Percentiles rank a stretch among this genome's conserved stretches.
Evolutionary conservation across 2,329 filamentous ascomycete species (phyloP).

Genomic region (Ascochyta lentis): DNA sequence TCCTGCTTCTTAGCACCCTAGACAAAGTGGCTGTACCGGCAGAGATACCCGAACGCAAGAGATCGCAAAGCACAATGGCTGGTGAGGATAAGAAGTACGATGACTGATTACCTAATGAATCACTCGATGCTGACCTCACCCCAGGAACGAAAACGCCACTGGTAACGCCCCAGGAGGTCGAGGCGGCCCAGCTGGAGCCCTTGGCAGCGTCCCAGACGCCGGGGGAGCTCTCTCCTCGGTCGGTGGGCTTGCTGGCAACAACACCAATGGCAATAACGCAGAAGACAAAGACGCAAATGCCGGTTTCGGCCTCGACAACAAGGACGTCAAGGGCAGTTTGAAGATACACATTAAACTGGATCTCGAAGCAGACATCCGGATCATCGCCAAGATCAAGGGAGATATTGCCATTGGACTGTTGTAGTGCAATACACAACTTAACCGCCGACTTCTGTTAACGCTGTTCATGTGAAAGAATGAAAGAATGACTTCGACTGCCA

Average conservation of each 20-base stretch:
- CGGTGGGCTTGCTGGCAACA: not conserved
- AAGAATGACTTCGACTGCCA: too few relatives aligned
- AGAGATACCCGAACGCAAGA: not conserved
- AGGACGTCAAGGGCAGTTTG: slow-evolving; percentile 33
- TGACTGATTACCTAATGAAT: not conserved
- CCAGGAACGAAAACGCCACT: not conserved
- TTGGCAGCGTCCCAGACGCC: slow-evolving; percentile 17
- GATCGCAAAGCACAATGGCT: slow-evolving; percentile 8
- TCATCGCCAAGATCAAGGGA: slow-evolving; percentile 29
- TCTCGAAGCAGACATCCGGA: slow-evolving; percentile 30
- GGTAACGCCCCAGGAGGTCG: slow-evolving; percentile 11
- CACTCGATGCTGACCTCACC: not conserved
- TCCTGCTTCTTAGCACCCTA: not conserved
- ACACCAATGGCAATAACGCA: slow-evolving; percentile 5
- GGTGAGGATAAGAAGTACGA: slow-evolving; percentile 12
- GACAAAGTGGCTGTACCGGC: slow-evolving; percentile 8
- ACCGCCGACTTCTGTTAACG: too few relatives aligned
- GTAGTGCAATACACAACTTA: slow-evolving; percentile 1
- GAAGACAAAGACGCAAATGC: slow-evolving; percentile 8
- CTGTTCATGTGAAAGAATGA: too few relatives aligned
- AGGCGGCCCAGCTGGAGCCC: slow-evolving; percentile 6
- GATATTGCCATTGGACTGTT: slow-evolving; percentile 33
- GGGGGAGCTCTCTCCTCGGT: slow-evolving; percentile 14
- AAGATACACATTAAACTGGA: slow-evolving; percentile 35
- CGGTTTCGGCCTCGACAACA: slow-evolving; percentile 31